Evolutionary conservation across 345 rosid species (phyloP), one percentile per base, ranked within the genome.

Genomic region (Dimocarpus longan): DNA sequence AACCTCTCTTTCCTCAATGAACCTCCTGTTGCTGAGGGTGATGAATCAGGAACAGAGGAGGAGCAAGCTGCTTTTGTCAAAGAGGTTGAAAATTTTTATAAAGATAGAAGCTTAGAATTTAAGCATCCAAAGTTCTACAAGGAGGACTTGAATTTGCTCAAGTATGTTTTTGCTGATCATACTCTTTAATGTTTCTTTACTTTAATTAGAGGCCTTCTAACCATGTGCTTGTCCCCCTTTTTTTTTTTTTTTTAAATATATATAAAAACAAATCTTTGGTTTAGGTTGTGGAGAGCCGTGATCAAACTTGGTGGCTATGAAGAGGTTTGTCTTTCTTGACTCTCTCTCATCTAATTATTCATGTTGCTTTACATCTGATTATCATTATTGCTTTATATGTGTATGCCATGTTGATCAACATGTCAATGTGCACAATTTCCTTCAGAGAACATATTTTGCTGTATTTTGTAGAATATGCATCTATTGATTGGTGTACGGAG

Each of bases 81-180:
- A 78, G 90, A 90, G 80, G 92, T 91, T 62, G 92, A 88, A 77
- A 79, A 74, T 74, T 90, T 89, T 70, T 82, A 82, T 68, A 84
- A 78, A 85, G 90, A 88, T 70, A 83, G 83, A 70, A 67, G 26
- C 78, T 59, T 88, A 21, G 93, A 91, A 50, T 90, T 88, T 82
- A 90, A 88, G 84, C 88, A 86, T 77, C 93, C 92, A 1, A 87
- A 90, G 82, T 91, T 91, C 84, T 91, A 91, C 80, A 89, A 89
- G 72, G 93, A 90, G 73, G 92, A 88, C 52, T 66, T 91, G 22
- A 91, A 89, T 78, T 86, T 87, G 78, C 86, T 91, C 57, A 91
- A 91, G 95, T 89, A 80, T 48, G 83, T 74, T 67, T 60, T 44
- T 71, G 63, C 57, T 12, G 40, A 18, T 28, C 24, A 62, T 24